Conservation (phyloP, 2,329 filamentous ascomycete genomes). For the Penicillium sp. region DNA sequence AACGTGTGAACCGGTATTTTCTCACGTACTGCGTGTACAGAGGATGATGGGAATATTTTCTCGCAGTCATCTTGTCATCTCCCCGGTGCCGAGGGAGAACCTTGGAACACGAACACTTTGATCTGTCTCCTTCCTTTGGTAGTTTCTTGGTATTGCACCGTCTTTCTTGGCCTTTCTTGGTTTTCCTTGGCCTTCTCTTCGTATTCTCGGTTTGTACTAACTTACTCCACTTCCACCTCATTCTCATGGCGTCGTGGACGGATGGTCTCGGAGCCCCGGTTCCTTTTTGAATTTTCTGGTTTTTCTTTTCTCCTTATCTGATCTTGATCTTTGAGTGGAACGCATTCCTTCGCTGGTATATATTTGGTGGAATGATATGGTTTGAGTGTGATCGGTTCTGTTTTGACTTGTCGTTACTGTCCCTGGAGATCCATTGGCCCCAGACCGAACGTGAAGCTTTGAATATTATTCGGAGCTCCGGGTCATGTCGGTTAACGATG, state of each 20-base stretch:
- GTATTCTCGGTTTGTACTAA: background rate
- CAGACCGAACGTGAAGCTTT: background rate
- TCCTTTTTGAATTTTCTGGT: background rate
- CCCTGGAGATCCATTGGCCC: background rate
- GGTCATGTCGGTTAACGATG: background rate
- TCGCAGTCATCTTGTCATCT: too few relatives aligned
- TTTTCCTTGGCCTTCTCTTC: background rate
- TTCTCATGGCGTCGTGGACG: background rate
- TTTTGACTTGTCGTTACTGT: background rate
- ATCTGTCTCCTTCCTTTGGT: too few relatives aligned
- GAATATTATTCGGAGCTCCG: background rate
- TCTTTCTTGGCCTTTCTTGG: too few relatives aligned
- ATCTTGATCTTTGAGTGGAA: background rate
- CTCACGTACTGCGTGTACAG: background rate
- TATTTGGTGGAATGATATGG: background rate
- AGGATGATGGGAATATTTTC: too few relatives aligned
- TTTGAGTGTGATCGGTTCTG: background rate
- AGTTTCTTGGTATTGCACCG: too few relatives aligned
- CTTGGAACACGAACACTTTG: too few relatives aligned
- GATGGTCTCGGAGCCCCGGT: background rate
- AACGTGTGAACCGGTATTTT: background rate
- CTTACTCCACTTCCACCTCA: background rate
- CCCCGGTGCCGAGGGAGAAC: too few relatives aligned
- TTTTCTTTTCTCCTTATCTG: background rate
- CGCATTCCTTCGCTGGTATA: background rate